A percentile compares a stretch with the other conserved stretches of the same genome.
Evolutionary conservation across 169 alveolate species (phyloP).

Genomic region (Babesia ovata): DNA sequence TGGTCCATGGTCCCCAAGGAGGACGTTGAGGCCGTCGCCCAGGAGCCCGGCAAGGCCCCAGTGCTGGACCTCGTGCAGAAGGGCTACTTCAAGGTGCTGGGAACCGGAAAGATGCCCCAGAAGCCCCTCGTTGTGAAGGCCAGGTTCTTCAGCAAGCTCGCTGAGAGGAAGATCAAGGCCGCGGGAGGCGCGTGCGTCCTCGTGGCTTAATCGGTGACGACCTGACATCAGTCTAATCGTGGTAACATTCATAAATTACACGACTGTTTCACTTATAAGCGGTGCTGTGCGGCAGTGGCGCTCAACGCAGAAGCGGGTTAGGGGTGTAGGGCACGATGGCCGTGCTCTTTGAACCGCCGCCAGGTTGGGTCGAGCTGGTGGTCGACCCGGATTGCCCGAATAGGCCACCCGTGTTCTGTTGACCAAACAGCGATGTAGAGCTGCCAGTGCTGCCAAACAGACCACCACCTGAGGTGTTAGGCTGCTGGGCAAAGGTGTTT

Average conservation of each 20-base stretch:
- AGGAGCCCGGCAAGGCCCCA: slow-evolving; percentile 89
- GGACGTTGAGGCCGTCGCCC: slow-evolving; percentile 86
- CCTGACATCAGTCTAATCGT: slow-evolving; percentile 3
- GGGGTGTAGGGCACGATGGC: slow-evolving; percentile 46
- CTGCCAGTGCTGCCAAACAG: not conserved
- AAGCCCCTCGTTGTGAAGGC: slow-evolving; percentile 97
- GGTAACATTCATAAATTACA: slow-evolving; percentile 10
- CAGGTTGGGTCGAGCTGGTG: not conserved
- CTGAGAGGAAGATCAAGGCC: slow-evolving; percentile 96
- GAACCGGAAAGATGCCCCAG: slow-evolving; percentile 92
- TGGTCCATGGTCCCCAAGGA: slow-evolving; percentile 94
- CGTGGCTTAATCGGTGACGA: slow-evolving; percentile 82
- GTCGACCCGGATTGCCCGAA: slow-evolving; percentile 2
- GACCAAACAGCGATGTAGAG: slow-evolving; percentile 8
- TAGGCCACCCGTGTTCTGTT: slow-evolving; percentile 2
- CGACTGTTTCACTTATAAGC: not conserved
- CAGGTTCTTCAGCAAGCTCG: slow-evolving; percentile 92
- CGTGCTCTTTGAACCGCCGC: slow-evolving; percentile 29
- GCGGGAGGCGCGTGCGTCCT: slow-evolving; percentile 96
- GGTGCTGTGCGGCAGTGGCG: not conserved
- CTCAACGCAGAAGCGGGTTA: slow-evolving; percentile 28
- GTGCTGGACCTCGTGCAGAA: slow-evolving; percentile 95
- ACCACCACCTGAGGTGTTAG: not conserved
- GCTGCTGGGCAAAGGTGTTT: not conserved
- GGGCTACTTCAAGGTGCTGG: slow-evolving; percentile 97